phyloP scores from a whole-genome alignment of 2,329 filamentous ascomycete species.

The Graphiopsis chlorocephala region DNA sequence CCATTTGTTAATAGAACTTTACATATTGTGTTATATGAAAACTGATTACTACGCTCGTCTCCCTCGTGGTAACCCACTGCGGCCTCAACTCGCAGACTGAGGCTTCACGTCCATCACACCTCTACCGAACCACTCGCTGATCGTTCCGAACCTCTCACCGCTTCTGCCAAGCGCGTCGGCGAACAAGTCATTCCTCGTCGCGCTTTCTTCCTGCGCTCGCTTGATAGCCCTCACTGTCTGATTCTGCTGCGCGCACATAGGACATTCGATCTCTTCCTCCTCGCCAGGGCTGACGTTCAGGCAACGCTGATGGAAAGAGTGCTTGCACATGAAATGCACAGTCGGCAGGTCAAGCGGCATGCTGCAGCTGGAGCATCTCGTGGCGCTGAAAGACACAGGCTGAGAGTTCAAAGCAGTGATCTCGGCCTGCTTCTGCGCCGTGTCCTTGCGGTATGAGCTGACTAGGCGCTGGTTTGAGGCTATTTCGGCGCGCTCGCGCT shows the following conservation, averaged over 20 bases:
- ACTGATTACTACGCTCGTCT: neutral
- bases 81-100: constrained; percentile 1
- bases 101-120: constrained; percentile 71
- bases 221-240: constrained; percentile 85
- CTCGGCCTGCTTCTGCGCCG: constrained; percentile 73
- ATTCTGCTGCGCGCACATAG: constrained; percentile 79
- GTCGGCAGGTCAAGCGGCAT: constrained; percentile 78
- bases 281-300: constrained; percentile 57
- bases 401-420: constrained; percentile 73
- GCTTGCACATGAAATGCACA: constrained; percentile 95
- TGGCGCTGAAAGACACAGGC: constrained; percentile 85
- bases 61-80: neutral
- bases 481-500: constrained; percentile 84
- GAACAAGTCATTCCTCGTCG: constrained; percentile 86
- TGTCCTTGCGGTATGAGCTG: constrained; percentile 78
- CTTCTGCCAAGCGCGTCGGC: constrained; percentile 72
- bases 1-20: constrained; percentile 1
- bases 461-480: constrained; percentile 76
- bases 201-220: constrained; percentile 79
- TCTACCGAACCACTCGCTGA: constrained; percentile 91
- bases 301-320: constrained; percentile 92
- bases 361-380: constrained; percentile 80
- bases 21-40: neutral
- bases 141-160: constrained; percentile 72
- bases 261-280: constrained; percentile 72